A percentile compares a stretch with the other conserved stretches of the same genome.
Evolutionary conservation across 768 basidiomycete genomes (phyloP).

Genomic region (Sporobolomyces pararoseus): DNA sequence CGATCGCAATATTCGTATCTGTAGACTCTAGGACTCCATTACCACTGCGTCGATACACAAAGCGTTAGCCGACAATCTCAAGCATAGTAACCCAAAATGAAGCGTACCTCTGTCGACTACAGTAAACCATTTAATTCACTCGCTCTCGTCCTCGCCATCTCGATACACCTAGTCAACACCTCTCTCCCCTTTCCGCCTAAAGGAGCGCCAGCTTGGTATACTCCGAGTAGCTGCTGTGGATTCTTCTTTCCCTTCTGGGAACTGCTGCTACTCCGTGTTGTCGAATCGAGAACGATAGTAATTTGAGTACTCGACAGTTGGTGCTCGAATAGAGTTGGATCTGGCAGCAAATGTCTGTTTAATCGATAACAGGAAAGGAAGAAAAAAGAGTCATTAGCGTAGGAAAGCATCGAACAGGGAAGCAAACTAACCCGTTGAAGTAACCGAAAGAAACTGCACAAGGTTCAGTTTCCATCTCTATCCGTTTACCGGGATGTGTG

Average conservation of each 20-base stretch:
- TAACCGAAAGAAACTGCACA: conserved; percentile 65
- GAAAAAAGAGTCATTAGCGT: neutral
- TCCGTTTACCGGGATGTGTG: conserved; percentile 51
- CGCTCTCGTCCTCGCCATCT: conserved; percentile 41
- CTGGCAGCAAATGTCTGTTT: conserved; percentile 61
- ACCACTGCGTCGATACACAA: too few species aligned
- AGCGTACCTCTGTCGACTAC: neutral
- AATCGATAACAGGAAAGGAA: neutral
- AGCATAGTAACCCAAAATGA: too few species aligned
- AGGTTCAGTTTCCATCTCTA: conserved; percentile 56
- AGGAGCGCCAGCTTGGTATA: conserved; percentile 45
- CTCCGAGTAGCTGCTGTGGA: conserved; percentile 55
- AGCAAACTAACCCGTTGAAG: conserved; percentile 62
- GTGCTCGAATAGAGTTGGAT: conserved; percentile 87
- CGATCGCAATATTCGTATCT: too few species aligned
- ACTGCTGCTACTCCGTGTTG: too few species aligned
- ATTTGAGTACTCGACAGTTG: conserved; percentile 71
- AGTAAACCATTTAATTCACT: conserved; percentile 18
- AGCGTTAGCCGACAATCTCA: too few species aligned
- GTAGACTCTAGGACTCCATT: too few species aligned
- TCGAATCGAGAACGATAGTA: conserved; percentile 57
- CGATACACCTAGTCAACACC: conserved; percentile 46
- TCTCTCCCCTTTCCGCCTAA: conserved; percentile 45
- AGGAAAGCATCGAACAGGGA: too few species aligned
- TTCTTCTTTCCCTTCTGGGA: conserved; percentile 54